Percentiles rank a stretch among this genome's conserved stretches.
Evolutionary conservation across 208 protist genomes (phyloP).

Genomic region (Histomonas meleagridis): DNA sequence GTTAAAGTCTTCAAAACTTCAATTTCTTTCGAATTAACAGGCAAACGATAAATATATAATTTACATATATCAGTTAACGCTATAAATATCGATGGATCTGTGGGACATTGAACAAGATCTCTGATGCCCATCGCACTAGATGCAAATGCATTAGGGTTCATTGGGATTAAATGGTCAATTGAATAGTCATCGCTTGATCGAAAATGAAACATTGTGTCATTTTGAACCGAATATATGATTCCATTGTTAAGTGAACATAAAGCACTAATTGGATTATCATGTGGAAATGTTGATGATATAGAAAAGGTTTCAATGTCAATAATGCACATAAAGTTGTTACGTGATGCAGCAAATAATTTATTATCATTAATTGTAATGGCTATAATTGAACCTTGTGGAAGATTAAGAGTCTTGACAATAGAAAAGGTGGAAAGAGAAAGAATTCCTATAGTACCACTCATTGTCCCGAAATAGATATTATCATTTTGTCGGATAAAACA

Average conservation of each 20-base stretch:
- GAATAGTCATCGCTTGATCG: background rate
- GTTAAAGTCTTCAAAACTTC: background rate
- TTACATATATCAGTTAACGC: background rate
- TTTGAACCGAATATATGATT: background rate
- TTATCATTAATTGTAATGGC: background rate
- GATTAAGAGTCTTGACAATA: background rate
- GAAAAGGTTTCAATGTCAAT: background rate
- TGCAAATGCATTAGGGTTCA: background rate
- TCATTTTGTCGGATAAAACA: background rate
- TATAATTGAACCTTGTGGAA: background rate
- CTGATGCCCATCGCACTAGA: background rate
- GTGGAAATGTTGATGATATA: background rate
- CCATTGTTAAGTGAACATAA: background rate
- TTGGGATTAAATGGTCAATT: background rate
- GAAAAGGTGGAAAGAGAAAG: background rate
- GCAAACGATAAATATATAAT: background rate
- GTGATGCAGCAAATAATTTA: conserved; percentile 9
- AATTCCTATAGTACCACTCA: background rate
- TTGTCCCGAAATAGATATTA: background rate
- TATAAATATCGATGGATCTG: background rate
- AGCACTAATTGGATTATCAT: background rate
- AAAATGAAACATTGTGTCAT: background rate
- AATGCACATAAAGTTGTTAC: background rate
- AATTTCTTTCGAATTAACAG: background rate
- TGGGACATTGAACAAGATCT: background rate